Evolutionary conservation across 257 asterid species (phyloP).

Genomic region (Nicotiana knightiana): DNA sequence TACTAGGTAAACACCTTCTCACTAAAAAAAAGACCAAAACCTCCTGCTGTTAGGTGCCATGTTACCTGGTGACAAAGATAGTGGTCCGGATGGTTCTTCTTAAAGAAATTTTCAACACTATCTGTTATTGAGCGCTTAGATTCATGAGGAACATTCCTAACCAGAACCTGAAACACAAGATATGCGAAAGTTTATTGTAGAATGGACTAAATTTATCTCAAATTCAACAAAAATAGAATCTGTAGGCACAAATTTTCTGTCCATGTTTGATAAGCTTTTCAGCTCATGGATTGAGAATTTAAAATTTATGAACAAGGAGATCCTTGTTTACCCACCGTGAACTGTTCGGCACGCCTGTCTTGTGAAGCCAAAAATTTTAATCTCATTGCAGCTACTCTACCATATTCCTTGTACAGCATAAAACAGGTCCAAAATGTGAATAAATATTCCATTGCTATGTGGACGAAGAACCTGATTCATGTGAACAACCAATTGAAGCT

Average conservation of each 20-base stretch:
- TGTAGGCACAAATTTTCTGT: background rate
- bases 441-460: constrained; percentile 77
- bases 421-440: constrained; percentile 85
- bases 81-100: constrained; percentile 76
- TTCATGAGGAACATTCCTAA: constrained; percentile 73
- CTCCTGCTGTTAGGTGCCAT: background rate
- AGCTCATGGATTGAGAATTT: background rate
- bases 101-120: constrained; percentile 63
- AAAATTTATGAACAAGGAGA: background rate
- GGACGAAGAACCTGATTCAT: constrained; percentile 84
- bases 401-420: constrained; percentile 90
- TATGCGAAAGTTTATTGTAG: background rate
- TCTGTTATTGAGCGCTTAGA: constrained; percentile 69
- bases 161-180: constrained; percentile 66
- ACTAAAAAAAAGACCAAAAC: background rate
- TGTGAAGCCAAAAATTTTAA: constrained; percentile 78
- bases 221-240: background rate
- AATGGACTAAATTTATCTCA: background rate
- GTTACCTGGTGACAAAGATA: constrained; percentile 94
- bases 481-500: constrained; percentile 14
- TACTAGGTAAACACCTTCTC: background rate
- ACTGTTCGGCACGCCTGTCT: constrained; percentile 85
- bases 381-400: constrained; percentile 77
- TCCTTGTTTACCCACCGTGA: constrained; percentile 56
- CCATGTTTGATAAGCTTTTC: background rate